Evolutionary conservation across 2,329 filamentous ascomycete species (phyloP).

Genomic region (Graphilbum fragrans): DNA sequence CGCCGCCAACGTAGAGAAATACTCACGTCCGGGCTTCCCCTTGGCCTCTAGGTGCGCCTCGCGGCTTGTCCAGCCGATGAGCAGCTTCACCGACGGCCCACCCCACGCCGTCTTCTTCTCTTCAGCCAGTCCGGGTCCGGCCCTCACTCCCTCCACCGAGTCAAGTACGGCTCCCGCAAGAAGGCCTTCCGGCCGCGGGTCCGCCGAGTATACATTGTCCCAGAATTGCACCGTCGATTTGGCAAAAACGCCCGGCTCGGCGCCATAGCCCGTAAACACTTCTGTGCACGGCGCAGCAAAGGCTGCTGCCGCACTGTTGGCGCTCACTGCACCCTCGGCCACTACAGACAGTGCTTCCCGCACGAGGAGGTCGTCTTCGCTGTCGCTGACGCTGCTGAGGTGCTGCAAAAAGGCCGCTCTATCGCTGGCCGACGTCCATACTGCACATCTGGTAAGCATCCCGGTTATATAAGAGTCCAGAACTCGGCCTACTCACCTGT

Average conservation of each 20-base stretch:
- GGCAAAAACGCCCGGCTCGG: constrained; percentile 8
- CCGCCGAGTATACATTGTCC: constrained; percentile 3
- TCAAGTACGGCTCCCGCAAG: constrained; percentile 3
- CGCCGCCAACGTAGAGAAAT: not conserved
- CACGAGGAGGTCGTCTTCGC: not conserved
- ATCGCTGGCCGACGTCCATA: not conserved
- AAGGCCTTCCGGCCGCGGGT: constrained; percentile 5
- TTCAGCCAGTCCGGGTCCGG: not conserved
- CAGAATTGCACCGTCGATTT: constrained; percentile 9
- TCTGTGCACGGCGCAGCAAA: constrained; percentile 12
- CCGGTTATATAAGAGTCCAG: not conserved
- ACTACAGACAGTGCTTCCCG: not conserved
- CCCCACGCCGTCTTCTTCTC: constrained; percentile 1
- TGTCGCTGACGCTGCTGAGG: not conserved
- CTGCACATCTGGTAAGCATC: not conserved
- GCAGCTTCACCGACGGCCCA: constrained; percentile 9
- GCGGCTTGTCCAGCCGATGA: constrained; percentile 14
- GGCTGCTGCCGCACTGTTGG: not conserved
- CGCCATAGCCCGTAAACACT: constrained; percentile 14
- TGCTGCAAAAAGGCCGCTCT: not conserved
- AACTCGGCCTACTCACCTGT: not conserved
- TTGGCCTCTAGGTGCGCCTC: constrained; percentile 13
- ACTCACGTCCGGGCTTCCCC: constrained; percentile 5
- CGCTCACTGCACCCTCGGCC: not conserved
- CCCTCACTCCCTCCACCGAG: constrained; percentile 2